Conservation (phyloP, 2,329 filamentous ascomycete species). For the Penicillium frequentans region DNA sequence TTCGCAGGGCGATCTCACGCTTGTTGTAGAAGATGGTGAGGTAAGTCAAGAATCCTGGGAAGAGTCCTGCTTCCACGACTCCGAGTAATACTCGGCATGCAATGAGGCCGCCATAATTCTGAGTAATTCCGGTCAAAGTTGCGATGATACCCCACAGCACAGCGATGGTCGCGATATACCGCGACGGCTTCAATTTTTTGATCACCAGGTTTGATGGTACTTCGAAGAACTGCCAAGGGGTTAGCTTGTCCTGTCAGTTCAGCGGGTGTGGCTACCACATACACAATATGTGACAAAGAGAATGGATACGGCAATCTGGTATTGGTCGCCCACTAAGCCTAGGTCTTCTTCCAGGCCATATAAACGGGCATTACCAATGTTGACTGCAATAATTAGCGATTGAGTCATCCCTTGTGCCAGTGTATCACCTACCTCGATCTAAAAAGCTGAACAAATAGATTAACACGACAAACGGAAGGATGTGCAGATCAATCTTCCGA, state of each 20-base stretch:
- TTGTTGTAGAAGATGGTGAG: conserved; percentile 77
- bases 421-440: conserved; percentile 52
- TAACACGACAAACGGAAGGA: conserved; percentile 43
- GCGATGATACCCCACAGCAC: conserved; percentile 58
- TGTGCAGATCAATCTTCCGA: conserved; percentile 42
- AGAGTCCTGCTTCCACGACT: conserved; percentile 67
- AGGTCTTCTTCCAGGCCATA: conserved; percentile 66
- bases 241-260: conserved; percentile 5
- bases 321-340: conserved; percentile 62
- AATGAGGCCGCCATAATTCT: conserved; percentile 65
- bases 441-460: conserved; percentile 73
- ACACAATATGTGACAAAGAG: conserved; percentile 66
- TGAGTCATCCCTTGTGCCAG: neutral
- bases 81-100: conserved; percentile 69
- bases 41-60: conserved; percentile 67
- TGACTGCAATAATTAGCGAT: conserved; percentile 48
- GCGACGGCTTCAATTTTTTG: conserved; percentile 62
- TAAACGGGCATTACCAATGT: conserved; percentile 70
- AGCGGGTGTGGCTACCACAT: conserved; percentile 17
- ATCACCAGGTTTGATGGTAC: conserved; percentile 66
- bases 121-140: conserved; percentile 61
- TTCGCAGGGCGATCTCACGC: conserved; percentile 68
- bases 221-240: conserved; percentile 51
- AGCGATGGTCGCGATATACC: conserved; percentile 58
- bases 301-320: conserved; percentile 67